These are phyloP conservation scores for Vitis hybrid DNA, from an alignment of 177 flowering plant species.

Conservation along the genomic window DNA sequence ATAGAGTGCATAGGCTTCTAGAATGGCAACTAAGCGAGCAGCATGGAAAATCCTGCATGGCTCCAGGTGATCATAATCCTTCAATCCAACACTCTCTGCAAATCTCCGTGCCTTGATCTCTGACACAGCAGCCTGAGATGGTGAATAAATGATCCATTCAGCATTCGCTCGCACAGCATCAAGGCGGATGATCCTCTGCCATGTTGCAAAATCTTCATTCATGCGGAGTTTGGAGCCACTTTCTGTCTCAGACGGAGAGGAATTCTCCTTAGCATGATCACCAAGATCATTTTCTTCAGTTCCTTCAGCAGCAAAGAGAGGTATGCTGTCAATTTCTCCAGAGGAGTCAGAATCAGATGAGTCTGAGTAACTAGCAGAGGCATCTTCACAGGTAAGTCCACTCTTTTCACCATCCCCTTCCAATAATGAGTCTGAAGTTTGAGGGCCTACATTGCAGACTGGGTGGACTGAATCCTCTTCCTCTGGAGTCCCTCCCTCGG, in stretches of 20 bases:
- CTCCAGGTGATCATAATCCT: slow-evolving; percentile 72
- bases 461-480: slow-evolving; percentile 12
- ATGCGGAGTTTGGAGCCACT: slow-evolving; percentile 21
- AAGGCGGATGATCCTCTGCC: slow-evolving; percentile 88
- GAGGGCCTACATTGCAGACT: slow-evolving; percentile 12
- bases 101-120: slow-evolving; percentile 32
- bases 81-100: slow-evolving; percentile 67
- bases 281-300: slow-evolving; percentile 27
- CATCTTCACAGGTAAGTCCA: slow-evolving; percentile 26
- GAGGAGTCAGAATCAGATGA: slow-evolving; percentile 28
- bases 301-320: slow-evolving; percentile 26
- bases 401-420: slow-evolving; percentile 32
- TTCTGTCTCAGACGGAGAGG: slow-evolving; percentile 24
- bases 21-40: slow-evolving; percentile 78
- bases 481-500: slow-evolving; percentile 14
- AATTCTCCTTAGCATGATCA: slow-evolving; percentile 17
- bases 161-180: slow-evolving; percentile 83
- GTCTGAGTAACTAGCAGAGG: slow-evolving; percentile 26
- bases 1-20: slow-evolving; percentile 85
- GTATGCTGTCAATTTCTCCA: slow-evolving; percentile 32
- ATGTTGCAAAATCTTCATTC: slow-evolving; percentile 67
- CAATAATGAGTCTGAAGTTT: slow-evolving; percentile 16
- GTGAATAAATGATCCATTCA: slow-evolving; percentile 66
- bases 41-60: slow-evolving; percentile 76
- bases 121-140: slow-evolving; percentile 53